Evolutionary conservation across 2,329 filamentous ascomycete genomes (phyloP).

Genomic region (Tothia fuscella): DNA sequence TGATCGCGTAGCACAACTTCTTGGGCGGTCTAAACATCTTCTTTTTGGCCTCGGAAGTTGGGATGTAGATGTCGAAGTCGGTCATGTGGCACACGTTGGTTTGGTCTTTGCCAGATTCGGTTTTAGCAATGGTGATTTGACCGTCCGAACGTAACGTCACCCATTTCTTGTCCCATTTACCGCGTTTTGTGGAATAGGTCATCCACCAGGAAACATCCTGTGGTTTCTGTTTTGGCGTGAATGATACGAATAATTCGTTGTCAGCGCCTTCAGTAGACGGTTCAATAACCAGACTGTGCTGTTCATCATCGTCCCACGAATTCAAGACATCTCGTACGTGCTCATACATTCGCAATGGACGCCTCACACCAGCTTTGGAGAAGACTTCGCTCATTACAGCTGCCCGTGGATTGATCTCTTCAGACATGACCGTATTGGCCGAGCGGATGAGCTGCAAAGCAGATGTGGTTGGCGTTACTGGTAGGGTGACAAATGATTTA

Average conservation of each 20-base stretch:
- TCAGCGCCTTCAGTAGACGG: constrained; percentile 1
- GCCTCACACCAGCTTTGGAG: constrained; percentile 61
- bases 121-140: constrained; percentile 61
- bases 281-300: constrained; percentile 23
- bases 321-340: constrained; percentile 78
- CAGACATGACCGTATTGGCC: constrained; percentile 50
- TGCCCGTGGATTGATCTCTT: constrained; percentile 50
- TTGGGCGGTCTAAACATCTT: constrained; percentile 74
- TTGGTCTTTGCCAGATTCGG: constrained; percentile 50
- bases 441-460: constrained; percentile 59
- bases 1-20: constrained; percentile 74
- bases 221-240: constrained; percentile 53
- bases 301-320: constrained; percentile 73
- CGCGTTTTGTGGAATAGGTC: constrained; percentile 67
- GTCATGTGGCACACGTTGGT: constrained; percentile 70
- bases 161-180: constrained; percentile 81
- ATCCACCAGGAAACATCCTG: constrained; percentile 56
- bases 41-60: constrained; percentile 53
- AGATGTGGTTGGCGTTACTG: constrained; percentile 63
- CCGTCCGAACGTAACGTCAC: constrained; percentile 63
- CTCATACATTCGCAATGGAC: constrained; percentile 76
- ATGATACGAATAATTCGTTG: constrained; percentile 50
- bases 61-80: constrained; percentile 84
- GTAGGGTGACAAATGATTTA: constrained; percentile 56
- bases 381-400: constrained; percentile 73